Conservation (phyloP, 2,329 filamentous ascomycete genomes). For the Sporothrix sp. region DNA sequence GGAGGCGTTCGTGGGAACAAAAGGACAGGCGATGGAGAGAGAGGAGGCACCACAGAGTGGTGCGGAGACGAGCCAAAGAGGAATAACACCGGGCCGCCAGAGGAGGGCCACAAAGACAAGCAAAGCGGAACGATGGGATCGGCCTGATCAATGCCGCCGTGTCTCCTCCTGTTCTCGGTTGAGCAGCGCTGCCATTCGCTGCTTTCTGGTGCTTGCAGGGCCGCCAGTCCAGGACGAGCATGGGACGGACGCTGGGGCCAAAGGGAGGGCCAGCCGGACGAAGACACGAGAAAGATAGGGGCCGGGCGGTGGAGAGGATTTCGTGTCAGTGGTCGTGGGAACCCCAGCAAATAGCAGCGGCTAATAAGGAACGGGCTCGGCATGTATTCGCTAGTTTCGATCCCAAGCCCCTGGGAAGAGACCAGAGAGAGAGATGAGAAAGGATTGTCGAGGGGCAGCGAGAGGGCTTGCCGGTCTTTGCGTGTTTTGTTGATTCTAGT, state of each 20-base stretch:
- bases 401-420: constrained; percentile 26
- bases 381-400: constrained; percentile 25
- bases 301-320: no score
- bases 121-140: constrained; percentile 4
- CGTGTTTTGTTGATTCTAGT: not conserved
- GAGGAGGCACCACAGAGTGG: no score
- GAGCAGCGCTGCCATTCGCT: constrained; percentile 8
- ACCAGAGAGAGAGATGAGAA: constrained; percentile 2
- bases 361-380: constrained; percentile 25
- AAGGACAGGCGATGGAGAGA: not conserved
- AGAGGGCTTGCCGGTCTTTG: not conserved
- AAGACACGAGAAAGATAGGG: not conserved
- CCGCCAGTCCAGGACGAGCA: constrained; percentile 3
- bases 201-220: not conserved
- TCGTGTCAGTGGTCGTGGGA: constrained; percentile 13
- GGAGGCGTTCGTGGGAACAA: constrained; percentile 6
- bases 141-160: constrained; percentile 14
- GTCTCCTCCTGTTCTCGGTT: not conserved
- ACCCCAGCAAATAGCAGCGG: constrained; percentile 21
- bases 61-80: not conserved
- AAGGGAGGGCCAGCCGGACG: not conserved
- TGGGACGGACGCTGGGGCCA: not conserved
- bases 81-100: not conserved
- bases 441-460: not conserved
- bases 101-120: not conserved